A percentile compares a stretch with the other conserved stretches of the same genome.
Conservation (phyloP, 495 filamentous ascomycete genomes). For the Penicillium tannophilum region DNA sequence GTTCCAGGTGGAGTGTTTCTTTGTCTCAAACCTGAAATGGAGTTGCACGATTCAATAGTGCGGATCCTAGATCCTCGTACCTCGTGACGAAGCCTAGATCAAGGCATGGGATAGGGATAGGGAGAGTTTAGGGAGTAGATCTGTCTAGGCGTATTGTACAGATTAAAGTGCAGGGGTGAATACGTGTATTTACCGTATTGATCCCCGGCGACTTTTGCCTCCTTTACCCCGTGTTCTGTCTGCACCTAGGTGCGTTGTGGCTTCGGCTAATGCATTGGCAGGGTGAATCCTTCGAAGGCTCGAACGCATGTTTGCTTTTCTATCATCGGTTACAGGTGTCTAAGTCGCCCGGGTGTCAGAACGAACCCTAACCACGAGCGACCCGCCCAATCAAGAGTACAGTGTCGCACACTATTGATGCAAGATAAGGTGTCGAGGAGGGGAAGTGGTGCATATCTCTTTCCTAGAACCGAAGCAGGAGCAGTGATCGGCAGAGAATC, state of each 20-base stretch:
- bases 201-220: neutral
- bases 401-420: conserved; percentile 15
- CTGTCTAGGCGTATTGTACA: neutral
- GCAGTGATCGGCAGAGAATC: neutral
- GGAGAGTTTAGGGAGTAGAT: neutral
- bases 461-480: neutral
- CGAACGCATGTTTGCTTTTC: conserved; percentile 1
- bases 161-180: neutral
- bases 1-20: neutral
- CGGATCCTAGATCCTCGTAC: neutral
- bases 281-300: neutral
- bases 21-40: neutral
- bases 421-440: conserved; percentile 18
- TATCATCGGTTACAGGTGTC: conserved; percentile 7
- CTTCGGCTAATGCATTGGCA: neutral
- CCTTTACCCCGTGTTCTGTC: neutral
- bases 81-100: neutral
- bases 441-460: neutral
- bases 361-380: conserved; percentile 6
- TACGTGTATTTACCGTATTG: neutral
- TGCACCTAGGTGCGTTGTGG: neutral
- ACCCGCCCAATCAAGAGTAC: conserved; percentile 8
- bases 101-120: too few relatives aligned
- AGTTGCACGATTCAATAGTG: conserved; percentile 6
- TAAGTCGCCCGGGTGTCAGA: conserved; percentile 12